phyloP scores from a whole-genome alignment of 768 basidiomycete species.

The Fistulinella prunicolor region DNA sequence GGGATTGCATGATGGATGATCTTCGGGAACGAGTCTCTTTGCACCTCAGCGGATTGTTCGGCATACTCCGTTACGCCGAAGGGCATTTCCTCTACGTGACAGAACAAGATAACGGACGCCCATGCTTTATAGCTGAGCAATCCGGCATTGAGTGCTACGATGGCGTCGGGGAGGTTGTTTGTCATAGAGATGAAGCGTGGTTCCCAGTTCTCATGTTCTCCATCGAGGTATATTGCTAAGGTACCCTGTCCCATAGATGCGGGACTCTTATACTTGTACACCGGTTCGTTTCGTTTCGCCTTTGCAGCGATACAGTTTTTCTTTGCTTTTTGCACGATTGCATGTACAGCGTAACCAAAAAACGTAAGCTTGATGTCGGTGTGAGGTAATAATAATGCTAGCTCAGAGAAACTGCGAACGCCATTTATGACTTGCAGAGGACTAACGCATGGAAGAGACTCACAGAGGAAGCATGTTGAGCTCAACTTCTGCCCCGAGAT shows the following conservation, averaged over 20 bases:
- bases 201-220: constrained; percentile 26
- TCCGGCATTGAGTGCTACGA: constrained; percentile 42
- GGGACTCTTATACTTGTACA: constrained; percentile 38
- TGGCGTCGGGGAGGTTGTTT: constrained; percentile 36
- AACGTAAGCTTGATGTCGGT: constrained; percentile 44
- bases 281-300: constrained; percentile 25
- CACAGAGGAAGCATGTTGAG: constrained; percentile 41
- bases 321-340: constrained; percentile 31
- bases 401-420: constrained; percentile 40
- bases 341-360: constrained; percentile 35
- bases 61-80: constrained; percentile 38
- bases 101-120: constrained; percentile 35
- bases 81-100: constrained; percentile 25
- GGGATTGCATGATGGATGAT: constrained; percentile 28
- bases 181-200: constrained; percentile 20
- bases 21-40: constrained; percentile 28
- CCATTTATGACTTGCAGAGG: background rate
- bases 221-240: constrained; percentile 36
- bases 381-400: constrained; percentile 43
- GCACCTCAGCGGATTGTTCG: constrained; percentile 35
- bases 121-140: constrained; percentile 37
- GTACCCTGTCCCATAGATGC: constrained; percentile 37
- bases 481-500: constrained; percentile 40
- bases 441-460: constrained; percentile 10
- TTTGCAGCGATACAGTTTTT: constrained; percentile 33